Evolutionary conservation across 2,329 filamentous ascomycete species (phyloP).

Genomic region (Sclerotinia minor): DNA sequence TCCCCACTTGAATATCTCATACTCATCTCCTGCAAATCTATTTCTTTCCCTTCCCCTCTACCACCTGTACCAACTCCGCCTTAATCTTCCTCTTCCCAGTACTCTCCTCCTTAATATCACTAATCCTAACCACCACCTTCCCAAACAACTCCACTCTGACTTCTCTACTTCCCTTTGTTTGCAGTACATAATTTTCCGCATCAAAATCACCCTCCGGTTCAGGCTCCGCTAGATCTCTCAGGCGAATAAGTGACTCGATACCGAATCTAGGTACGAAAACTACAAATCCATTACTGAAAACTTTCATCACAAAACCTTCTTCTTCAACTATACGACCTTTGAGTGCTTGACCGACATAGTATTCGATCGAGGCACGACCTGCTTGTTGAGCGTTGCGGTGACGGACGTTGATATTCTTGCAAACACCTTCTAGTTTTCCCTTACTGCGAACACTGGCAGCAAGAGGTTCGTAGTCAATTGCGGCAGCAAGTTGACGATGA

Average conservation of each 20-base stretch:
- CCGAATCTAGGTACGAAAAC: constrained; percentile 95
- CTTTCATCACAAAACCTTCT: constrained; percentile 93
- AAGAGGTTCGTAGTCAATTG: constrained; percentile 89
- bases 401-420: constrained; percentile 96
- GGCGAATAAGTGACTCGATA: constrained; percentile 85
- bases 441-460: constrained; percentile 79
- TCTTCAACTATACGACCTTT: constrained; percentile 76
- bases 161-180: constrained; percentile 55
- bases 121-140: constrained; percentile 85
- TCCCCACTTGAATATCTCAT: too few species aligned
- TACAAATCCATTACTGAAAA: constrained; percentile 96
- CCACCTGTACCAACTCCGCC: constrained; percentile 59
- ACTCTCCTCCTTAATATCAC: constrained; percentile 87
- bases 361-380: constrained; percentile 89
- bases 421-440: constrained; percentile 85
- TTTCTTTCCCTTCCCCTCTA: neutral
- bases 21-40: neutral
- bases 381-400: constrained; percentile 97
- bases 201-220: constrained; percentile 84
- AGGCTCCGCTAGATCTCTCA: constrained; percentile 76
- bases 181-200: constrained; percentile 78
- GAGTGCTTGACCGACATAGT: constrained; percentile 95
- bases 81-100: constrained; percentile 94
- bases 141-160: constrained; percentile 80
- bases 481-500: constrained; percentile 90